Evolutionary conservation across 1,139 yeast species (phyloP).

Genomic region (Kodamaea fungicola): DNA sequence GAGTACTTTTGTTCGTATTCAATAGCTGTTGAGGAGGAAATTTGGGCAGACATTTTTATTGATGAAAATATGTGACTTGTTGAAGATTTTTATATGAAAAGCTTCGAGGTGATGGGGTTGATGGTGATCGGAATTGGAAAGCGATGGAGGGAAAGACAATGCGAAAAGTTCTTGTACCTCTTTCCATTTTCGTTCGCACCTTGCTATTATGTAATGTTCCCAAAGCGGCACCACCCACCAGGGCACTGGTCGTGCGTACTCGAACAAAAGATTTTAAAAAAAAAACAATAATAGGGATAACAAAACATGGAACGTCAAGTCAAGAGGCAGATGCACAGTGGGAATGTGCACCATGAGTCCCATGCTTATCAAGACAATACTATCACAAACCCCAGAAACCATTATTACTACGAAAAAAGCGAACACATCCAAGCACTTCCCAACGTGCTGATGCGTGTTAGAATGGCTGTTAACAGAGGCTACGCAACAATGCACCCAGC

Average conservation of each 20-base stretch:
- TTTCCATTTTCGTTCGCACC: neutral
- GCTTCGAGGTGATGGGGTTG: too few relatives aligned
- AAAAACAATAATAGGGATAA: too few relatives aligned
- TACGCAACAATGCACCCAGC: constrained; percentile 31
- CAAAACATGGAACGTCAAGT: neutral
- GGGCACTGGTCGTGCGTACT: neutral
- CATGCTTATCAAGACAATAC: constrained; percentile 7
- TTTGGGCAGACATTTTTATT: constrained; percentile 17
- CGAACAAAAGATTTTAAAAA: too few relatives aligned
- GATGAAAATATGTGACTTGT: constrained; percentile 3
- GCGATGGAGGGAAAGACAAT: constrained; percentile 7
- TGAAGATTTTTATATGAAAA: neutral
- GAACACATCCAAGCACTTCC: constrained; percentile 34
- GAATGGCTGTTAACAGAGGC: constrained; percentile 66
- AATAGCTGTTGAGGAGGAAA: constrained; percentile 64
- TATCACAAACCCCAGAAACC: constrained; percentile 7
- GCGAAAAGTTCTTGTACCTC: constrained; percentile 3
- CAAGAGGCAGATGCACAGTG: constrained; percentile 21
- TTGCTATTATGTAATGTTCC: neutral
- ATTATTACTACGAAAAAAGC: constrained; percentile 8
- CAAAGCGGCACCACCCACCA: neutral
- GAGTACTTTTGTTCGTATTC: constrained; percentile 76
- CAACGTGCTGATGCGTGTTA: constrained; percentile 65
- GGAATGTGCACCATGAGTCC: constrained; percentile 3
- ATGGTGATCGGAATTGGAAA: constrained; percentile 9